Evolutionary conservation across 2,329 filamentous ascomycete species (phyloP).

Genomic region (Monosporascus ibericus): DNA sequence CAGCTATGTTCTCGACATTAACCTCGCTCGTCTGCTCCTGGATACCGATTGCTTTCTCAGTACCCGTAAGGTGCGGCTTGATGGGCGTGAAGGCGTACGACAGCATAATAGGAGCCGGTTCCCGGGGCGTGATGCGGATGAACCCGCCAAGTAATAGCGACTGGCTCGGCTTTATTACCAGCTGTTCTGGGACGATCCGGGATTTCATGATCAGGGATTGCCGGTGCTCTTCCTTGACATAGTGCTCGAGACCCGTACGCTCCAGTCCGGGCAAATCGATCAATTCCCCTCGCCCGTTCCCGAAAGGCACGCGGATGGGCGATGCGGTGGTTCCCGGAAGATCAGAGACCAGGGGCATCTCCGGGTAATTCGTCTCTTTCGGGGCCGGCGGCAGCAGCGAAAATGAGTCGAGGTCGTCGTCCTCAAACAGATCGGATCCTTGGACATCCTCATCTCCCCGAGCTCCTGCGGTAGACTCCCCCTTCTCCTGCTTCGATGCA

Average conservation of each 20-base stretch:
- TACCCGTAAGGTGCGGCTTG: constrained; percentile 68
- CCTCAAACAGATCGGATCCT: constrained; percentile 19
- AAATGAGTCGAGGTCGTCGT: constrained; percentile 30
- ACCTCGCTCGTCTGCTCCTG: constrained; percentile 58
- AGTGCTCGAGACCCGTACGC: constrained; percentile 64
- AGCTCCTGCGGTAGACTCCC: neutral
- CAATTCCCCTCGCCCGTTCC: constrained; percentile 78
- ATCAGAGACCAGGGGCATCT: constrained; percentile 80
- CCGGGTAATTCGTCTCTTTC: constrained; percentile 66
- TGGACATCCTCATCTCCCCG: constrained; percentile 12
- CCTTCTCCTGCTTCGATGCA: neutral
- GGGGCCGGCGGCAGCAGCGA: constrained; percentile 72
- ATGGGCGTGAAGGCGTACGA: constrained; percentile 85
- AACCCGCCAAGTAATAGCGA: constrained; percentile 82
- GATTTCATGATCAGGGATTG: constrained; percentile 70
- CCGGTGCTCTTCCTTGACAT: constrained; percentile 62
- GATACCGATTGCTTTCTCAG: constrained; percentile 70
- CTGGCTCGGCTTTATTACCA: constrained; percentile 66
- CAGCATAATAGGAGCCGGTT: constrained; percentile 60
- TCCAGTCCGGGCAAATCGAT: constrained; percentile 87
- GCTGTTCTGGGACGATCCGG: constrained; percentile 67
- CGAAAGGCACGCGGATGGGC: constrained; percentile 88
- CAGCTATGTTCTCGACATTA: constrained; percentile 57
- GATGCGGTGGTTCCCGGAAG: constrained; percentile 92
- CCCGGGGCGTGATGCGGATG: constrained; percentile 76